Conservation (phyloP, 192 early-diverging fungal genomes). For the Mortierella antarctica region DNA sequence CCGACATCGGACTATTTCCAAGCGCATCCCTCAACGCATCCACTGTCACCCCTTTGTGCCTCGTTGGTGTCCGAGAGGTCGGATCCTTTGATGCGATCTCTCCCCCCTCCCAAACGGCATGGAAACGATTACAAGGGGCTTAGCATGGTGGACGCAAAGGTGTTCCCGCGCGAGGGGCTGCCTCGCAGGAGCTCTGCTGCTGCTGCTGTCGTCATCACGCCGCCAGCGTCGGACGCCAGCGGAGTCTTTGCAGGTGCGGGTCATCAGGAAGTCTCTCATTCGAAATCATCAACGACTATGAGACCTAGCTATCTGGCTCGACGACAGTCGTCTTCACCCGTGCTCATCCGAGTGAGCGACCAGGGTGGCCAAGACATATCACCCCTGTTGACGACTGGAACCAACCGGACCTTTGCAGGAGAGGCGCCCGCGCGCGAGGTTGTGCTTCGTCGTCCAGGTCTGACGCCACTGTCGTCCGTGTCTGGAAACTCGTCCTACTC, state of each 20-base stretch:
- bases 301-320: slow-evolving; percentile 20
- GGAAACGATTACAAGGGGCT: neutral
- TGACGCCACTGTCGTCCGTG: neutral
- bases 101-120: slow-evolving; percentile 38
- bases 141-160: neutral
- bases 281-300: neutral
- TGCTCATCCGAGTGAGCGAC: slow-evolving; percentile 36
- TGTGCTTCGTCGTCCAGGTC: neutral
- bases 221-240: neutral
- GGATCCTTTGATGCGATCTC: slow-evolving; percentile 7
- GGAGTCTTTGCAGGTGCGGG: neutral
- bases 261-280: neutral
- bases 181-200: slow-evolving; percentile 41
- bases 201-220: slow-evolving; percentile 11
- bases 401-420: slow-evolving; percentile 23
- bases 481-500: slow-evolving; percentile 7
- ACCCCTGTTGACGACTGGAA: slow-evolving; percentile 10
- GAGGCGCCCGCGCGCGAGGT: slow-evolving; percentile 18
- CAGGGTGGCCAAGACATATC: slow-evolving; percentile 45
- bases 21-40: neutral
- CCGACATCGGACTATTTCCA: neutral
- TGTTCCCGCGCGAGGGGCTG: neutral
- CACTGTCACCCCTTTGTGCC: slow-evolving; percentile 1
- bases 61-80: neutral
- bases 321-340: slow-evolving; percentile 44